Conservation (phyloP, 495 filamentous ascomycete genomes). For the Xylaria palmicola region DNA sequence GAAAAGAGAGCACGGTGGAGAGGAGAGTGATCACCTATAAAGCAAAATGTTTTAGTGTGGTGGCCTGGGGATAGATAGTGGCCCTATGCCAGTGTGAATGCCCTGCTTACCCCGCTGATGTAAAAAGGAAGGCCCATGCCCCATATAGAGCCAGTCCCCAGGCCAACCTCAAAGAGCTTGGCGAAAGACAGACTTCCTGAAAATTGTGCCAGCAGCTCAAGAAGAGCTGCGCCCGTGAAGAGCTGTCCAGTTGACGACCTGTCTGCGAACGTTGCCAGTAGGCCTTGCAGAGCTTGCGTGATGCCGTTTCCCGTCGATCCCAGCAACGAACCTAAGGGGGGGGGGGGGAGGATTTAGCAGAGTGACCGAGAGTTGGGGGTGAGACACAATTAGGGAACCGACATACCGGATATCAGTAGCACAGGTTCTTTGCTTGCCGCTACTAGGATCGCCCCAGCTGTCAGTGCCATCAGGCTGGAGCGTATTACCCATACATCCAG, state of each 20-base stretch:
- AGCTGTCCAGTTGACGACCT: neutral
- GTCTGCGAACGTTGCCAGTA: neutral
- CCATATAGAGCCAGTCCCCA: neutral
- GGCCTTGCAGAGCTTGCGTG: neutral
- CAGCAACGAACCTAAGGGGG: neutral
- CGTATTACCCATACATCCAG: neutral
- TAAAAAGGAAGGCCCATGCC: neutral
- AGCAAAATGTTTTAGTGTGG: neutral
- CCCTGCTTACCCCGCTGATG: neutral
- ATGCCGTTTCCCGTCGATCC: neutral
- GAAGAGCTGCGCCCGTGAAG: neutral
- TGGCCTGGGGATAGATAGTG: neutral
- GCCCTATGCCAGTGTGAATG: neutral
- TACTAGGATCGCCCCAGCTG: neutral
- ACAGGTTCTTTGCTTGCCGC: neutral
- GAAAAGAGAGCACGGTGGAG: neutral
- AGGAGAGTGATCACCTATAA: neutral
- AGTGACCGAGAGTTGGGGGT: neutral
- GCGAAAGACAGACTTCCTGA: neutral
- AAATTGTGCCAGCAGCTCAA: neutral
- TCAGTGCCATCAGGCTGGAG: neutral
- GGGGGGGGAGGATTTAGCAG: too few relatives aligned
- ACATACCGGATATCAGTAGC: neutral
- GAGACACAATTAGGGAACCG: neutral
- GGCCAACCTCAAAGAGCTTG: neutral